Evolutionary conservation across 2,329 filamentous ascomycete genomes (phyloP), one percentile per base, ranked within the genome.

Genomic region (Ascochyta clinopodiicola): DNA sequence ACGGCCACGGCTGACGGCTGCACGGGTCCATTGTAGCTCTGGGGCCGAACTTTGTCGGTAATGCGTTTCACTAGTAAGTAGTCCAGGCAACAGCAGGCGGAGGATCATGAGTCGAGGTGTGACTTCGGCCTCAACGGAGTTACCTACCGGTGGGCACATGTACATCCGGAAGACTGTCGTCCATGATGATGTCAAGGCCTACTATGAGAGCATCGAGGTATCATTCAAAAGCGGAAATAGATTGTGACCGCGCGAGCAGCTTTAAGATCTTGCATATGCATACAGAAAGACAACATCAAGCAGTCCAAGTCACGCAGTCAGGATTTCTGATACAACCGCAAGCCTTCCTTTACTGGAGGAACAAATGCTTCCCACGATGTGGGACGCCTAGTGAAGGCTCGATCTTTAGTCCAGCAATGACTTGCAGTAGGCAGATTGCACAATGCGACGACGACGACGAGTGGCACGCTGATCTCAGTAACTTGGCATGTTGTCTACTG

Each of bases 31-130:
- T n/a, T 15, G 19, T 34, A 37, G 31, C 12, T 40, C 12, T 37
- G 40, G 17, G 35, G 13, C 40, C 42, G 40, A 49, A 49, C 35
- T 35, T 44, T 44, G 25, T 44, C 32, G 31, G 45, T 36, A 31
- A 39, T 17, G 24, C 21, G 32, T 44, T 17, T 37, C 36, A 32
- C 32, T 10, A 36, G n/a, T 10, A 36, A 17, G 24, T 9, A 42
- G 19, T 25, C 15, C 12, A 19, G 15, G 24, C 34, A 46, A 44
- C 25, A 9, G 32, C 9, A 29, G 21, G 29, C 40, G 22, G 22
- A 24, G 44, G 13, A 1, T 5, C 22, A 40, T 45, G 44, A 44
- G 25, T 54, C 32, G 32, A 29, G 17, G 21, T 22, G n/a, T 31
- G 31, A n/a, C 39, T 43, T 43, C 39, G 39, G 39, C 4, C 8